These are phyloP conservation scores for Cercophora sp. DNA, from an alignment of 495 filamentous ascomycete species.

Conservation along the genomic window DNA sequence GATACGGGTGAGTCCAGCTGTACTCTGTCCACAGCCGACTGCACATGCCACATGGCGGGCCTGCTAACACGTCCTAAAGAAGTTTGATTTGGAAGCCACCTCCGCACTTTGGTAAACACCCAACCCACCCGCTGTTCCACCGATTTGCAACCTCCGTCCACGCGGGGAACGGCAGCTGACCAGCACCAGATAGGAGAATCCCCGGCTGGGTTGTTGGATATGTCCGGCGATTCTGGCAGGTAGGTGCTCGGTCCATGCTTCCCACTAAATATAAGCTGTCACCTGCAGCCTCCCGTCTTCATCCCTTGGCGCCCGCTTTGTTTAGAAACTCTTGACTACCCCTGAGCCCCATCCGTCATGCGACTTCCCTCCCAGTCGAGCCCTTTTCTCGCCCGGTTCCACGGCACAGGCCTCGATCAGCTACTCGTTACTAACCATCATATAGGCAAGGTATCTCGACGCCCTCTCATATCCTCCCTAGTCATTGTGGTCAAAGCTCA, in stretches of 20 bases:
- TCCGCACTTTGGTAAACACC: conserved; percentile 90
- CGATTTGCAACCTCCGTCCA: too few species aligned
- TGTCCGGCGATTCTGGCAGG: conserved; percentile 98
- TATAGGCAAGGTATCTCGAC: conserved; percentile 54
- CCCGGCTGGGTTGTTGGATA: conserved; percentile 93
- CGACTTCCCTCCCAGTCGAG: conserved; percentile 5
- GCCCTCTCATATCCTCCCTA: neutral
- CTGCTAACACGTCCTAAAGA: conserved; percentile 45
- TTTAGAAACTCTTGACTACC: neutral
- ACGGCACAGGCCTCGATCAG: too few species aligned
- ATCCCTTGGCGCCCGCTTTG: neutral
- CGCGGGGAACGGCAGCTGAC: conserved; percentile 21
- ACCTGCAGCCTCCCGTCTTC: neutral
- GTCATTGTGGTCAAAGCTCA: too few species aligned
- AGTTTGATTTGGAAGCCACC: conserved; percentile 98
- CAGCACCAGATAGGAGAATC: conserved; percentile 64
- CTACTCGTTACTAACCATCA: conserved; percentile 26
- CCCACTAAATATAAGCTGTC: neutral
- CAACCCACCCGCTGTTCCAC: neutral
- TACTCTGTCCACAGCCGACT: neutral
- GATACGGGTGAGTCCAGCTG: conserved; percentile 69
- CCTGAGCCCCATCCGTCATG: neutral
- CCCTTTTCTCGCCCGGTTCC: conserved; percentile 5
- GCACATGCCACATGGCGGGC: neutral
- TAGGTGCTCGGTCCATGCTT: conserved; percentile 31